Conservation (phyloP, 371 early-diverging fungal genomes). For the Nosema muscidifuracis region DNA sequence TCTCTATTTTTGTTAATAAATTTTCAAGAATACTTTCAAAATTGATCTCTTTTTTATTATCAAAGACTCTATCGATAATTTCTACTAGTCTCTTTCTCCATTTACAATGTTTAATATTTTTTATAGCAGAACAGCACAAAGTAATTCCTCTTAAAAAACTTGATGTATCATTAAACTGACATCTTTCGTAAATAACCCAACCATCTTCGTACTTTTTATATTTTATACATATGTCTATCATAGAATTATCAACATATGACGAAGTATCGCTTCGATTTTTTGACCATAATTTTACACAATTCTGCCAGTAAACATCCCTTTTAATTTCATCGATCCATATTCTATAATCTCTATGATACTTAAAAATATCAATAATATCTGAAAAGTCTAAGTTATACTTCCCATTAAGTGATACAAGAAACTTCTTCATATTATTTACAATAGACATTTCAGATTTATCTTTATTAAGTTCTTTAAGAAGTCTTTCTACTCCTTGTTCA, state of each 20-base stretch:
- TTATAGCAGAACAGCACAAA: conserved; percentile 21
- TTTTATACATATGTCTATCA: conserved; percentile 54
- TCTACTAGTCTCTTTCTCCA: conserved; percentile 27
- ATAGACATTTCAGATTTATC: neutral
- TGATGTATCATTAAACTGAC: neutral
- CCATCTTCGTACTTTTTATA: conserved; percentile 55
- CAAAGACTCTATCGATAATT: conserved; percentile 5
- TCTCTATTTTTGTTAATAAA: neutral
- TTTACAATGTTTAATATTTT: neutral
- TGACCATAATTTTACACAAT: conserved; percentile 48
- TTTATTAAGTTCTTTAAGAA: conserved; percentile 13
- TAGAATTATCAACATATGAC: conserved; percentile 48
- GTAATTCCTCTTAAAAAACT: conserved; percentile 6
- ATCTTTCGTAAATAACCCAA: conserved; percentile 48
- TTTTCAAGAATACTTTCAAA: neutral
- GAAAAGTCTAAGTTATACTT: neutral
- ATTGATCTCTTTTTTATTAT: neutral
- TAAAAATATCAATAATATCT: conserved; percentile 1
- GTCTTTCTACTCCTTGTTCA: neutral
- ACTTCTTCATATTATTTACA: neutral
- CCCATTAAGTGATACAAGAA: neutral
- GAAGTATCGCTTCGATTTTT: conserved; percentile 28
- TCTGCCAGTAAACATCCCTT: conserved; percentile 35
- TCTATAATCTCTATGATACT: conserved; percentile 1
- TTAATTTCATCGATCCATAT: conserved; percentile 30